phyloP scores from a whole-genome alignment of 2,329 filamentous ascomycete species.

The Colletotrichum echinochloae region DNA sequence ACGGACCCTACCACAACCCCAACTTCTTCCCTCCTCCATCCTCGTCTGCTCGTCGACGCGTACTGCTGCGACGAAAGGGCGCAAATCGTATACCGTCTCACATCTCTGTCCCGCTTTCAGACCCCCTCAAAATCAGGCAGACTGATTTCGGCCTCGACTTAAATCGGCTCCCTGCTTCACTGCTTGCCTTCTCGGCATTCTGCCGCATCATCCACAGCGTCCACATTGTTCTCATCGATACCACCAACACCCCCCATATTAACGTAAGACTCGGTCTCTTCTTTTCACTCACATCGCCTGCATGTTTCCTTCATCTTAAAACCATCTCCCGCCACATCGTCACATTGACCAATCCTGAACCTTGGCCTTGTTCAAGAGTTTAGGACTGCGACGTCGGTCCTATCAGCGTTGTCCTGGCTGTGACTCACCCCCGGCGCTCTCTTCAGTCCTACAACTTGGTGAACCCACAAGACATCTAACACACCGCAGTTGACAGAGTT shows the following conservation, averaged over 20 bases:
- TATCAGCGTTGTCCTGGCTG: conserved; percentile 40
- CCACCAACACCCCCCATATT: background rate
- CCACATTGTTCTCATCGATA: conserved; percentile 10
- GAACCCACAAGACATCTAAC: conserved; percentile 41
- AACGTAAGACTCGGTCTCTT: conserved; percentile 33
- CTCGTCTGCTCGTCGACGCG: conserved; percentile 37
- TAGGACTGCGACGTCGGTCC: conserved; percentile 33
- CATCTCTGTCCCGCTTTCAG: conserved; percentile 12
- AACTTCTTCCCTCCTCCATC: conserved; percentile 25
- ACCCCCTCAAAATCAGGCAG: conserved; percentile 33
- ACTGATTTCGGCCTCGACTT: conserved; percentile 37
- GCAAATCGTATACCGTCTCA: conserved; percentile 12
- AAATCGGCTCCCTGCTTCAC: conserved; percentile 37
- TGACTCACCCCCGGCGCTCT: conserved; percentile 50
- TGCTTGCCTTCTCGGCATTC: conserved; percentile 15
- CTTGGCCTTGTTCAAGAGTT: conserved; percentile 31
- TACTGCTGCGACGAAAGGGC: conserved; percentile 24
- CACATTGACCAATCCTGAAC: conserved; percentile 39
- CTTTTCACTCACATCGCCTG: conserved; percentile 18
- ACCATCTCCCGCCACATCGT: conserved; percentile 30
- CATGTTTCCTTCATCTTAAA: conserved; percentile 30
- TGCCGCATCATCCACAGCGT: conserved; percentile 4
- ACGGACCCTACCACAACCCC: conserved; percentile 1
- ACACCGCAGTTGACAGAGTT: conserved; percentile 43
- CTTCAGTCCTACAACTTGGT: conserved; percentile 42